These are phyloP conservation scores for Cupressus sempervirens DNA, from an alignment of 75 land plant genomes.

Conservation along the genomic window DNA sequence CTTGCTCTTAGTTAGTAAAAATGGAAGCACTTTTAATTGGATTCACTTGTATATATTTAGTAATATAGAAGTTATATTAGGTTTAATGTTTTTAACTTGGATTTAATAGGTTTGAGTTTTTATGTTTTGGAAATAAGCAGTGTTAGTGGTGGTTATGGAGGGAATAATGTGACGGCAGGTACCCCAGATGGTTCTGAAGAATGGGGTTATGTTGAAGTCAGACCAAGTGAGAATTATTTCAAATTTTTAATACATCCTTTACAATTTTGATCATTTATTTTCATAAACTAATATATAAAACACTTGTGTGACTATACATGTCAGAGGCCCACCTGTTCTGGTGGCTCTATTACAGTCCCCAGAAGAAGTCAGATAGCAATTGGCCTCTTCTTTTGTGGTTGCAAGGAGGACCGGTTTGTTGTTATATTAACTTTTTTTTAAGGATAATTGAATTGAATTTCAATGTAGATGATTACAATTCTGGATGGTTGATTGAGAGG, in stretches of 20 bases:
- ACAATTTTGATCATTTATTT: neutral
- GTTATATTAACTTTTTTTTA: neutral
- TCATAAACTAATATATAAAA: neutral
- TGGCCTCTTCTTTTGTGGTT: conserved; percentile 84
- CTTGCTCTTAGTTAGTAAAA: no score
- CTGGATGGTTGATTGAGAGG: neutral
- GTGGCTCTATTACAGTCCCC: conserved; percentile 80
- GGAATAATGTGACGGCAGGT: neutral
- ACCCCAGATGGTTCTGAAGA: conserved; percentile 53
- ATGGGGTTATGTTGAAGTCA: conserved; percentile 82
- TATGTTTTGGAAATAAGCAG: neutral
- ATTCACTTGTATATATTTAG: neutral
- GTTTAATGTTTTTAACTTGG: neutral
- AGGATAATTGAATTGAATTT: neutral
- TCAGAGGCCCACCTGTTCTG: conserved; percentile 93
- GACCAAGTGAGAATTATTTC: conserved; percentile 47
- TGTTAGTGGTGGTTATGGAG: neutral
- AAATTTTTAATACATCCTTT: neutral
- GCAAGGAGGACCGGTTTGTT: conserved; percentile 92
- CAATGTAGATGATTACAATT: neutral
- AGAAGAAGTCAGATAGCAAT: conserved; percentile 17
- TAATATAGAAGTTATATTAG: neutral
- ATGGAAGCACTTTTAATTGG: no score
- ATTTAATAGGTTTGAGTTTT: no score
- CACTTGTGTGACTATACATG: neutral